Conservation (phyloP, 306 rosid species). For the Acacia crassicarpa region DNA sequence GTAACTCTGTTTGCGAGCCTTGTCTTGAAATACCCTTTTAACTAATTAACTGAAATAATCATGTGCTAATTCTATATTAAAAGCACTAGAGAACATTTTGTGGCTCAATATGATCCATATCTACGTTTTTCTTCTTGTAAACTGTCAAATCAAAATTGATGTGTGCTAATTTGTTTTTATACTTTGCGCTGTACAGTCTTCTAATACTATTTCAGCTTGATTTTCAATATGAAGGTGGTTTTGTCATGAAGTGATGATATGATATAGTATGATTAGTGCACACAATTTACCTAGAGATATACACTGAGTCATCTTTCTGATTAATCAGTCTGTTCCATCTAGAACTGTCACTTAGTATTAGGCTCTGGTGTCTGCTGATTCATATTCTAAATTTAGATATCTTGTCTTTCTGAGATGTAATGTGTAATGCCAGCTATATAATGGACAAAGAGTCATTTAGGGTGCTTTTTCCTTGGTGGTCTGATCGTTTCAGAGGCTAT, state of each 20-base stretch:
- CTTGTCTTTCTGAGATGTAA: background rate
- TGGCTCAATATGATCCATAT: conserved; percentile 3
- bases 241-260: background rate
- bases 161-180: background rate
- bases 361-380: background rate
- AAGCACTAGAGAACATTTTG: background rate
- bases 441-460: background rate
- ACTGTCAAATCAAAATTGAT: background rate
- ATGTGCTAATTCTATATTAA: background rate
- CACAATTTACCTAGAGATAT: background rate
- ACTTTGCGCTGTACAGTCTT: background rate
- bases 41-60: background rate
- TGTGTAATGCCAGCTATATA: background rate
- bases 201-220: background rate
- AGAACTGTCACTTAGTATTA: background rate
- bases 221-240: background rate
- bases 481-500: background rate
- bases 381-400: conserved; percentile 4
- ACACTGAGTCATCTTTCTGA: background rate
- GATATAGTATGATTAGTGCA: background rate
- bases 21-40: background rate
- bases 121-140: background rate
- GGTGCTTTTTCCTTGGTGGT: background rate
- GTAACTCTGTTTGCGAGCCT: background rate
- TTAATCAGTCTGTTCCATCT: background rate